Evolutionary conservation across 225 moss, liverwort and hornwort species (phyloP).

Genomic region (Rhytidiadelphus loreus): DNA sequence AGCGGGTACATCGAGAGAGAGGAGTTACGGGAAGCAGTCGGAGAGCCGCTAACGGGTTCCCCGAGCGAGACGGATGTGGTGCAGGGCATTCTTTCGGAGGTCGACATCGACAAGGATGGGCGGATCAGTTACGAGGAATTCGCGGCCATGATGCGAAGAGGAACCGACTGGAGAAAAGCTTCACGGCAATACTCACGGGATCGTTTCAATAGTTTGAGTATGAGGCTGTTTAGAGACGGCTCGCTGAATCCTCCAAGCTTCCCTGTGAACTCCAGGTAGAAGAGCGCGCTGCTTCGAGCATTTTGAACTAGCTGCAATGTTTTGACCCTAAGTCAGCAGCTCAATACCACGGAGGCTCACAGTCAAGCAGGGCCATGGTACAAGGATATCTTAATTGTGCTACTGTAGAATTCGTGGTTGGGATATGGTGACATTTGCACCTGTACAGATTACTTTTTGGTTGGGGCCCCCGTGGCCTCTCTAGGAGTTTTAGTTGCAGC

Average conservation of each 20-base stretch:
- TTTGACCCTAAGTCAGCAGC: not conserved
- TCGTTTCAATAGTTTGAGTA: conserved; percentile 83
- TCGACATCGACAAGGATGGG: conserved; percentile 81
- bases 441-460: conserved; percentile 28
- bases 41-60: conserved; percentile 30
- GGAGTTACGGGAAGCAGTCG: conserved; percentile 56
- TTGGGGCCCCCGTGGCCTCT: not conserved
- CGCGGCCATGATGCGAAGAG: conserved; percentile 81
- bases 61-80: conserved; percentile 50
- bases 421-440: conserved; percentile 1
- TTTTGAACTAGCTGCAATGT: conserved; percentile 8
- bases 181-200: conserved; percentile 86
- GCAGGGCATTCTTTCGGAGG: conserved; percentile 63
- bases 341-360: not conserved
- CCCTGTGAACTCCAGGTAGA: conserved; percentile 36
- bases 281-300: not conserved
- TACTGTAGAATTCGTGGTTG: not conserved
- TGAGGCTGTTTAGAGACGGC: conserved; percentile 73
- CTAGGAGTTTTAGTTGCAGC: conserved; percentile 3
- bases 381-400: not conserved
- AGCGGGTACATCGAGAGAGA: conserved; percentile 71
- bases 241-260: conserved; percentile 67
- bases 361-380: not conserved
- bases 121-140: conserved; percentile 89
- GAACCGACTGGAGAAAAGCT: conserved; percentile 93